phyloP scores from a whole-genome alignment of 2,329 filamentous ascomycete genomes.

The Nemania sp. region DNA sequence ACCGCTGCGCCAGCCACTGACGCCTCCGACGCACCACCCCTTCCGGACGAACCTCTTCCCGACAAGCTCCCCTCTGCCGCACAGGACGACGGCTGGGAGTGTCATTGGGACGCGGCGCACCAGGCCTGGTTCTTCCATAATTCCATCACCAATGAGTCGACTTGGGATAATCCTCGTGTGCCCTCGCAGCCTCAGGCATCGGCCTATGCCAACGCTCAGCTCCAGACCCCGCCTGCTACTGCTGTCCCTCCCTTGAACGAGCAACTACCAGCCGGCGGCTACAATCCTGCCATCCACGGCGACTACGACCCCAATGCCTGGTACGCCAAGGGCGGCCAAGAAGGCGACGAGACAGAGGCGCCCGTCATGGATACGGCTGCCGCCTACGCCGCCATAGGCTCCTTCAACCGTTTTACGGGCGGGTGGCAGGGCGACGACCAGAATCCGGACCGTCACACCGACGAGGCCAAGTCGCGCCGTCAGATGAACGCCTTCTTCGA shows the following conservation, averaged over 20 bases:
- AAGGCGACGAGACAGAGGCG: constrained; percentile 42
- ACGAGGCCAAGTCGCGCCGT: constrained; percentile 82
- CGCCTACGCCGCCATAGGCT: constrained; percentile 68
- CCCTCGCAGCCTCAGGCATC: constrained; percentile 48
- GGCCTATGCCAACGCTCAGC: constrained; percentile 32
- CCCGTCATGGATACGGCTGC: constrained; percentile 41
- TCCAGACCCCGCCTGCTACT: constrained; percentile 34
- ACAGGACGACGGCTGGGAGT: constrained; percentile 79
- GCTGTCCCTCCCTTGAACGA: constrained; percentile 42
- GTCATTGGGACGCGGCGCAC: constrained; percentile 71
- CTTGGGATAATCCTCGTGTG: constrained; percentile 87
- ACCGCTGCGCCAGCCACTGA: constrained; percentile 14
- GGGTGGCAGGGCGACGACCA: constrained; percentile 73
- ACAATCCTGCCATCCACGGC: constrained; percentile 95
- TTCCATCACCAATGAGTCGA: constrained; percentile 72
- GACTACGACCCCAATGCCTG: constrained; percentile 96
- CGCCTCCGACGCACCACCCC: constrained; percentile 40
- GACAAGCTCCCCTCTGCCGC: constrained; percentile 46
- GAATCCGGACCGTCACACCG: constrained; percentile 76
- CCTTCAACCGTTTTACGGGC: constrained; percentile 93
- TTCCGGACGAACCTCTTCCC: constrained; percentile 47
- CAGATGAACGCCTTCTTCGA: constrained; percentile 97
- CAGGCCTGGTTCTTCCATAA: constrained; percentile 86
- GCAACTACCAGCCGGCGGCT: constrained; percentile 67
- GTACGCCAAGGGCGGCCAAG: constrained; percentile 70